A percentile compares a stretch with the other conserved stretches of the same genome.
Evolutionary conservation across 371 early-diverging fungal genomes (phyloP).

Genomic region (Synchytrium microbalum): DNA sequence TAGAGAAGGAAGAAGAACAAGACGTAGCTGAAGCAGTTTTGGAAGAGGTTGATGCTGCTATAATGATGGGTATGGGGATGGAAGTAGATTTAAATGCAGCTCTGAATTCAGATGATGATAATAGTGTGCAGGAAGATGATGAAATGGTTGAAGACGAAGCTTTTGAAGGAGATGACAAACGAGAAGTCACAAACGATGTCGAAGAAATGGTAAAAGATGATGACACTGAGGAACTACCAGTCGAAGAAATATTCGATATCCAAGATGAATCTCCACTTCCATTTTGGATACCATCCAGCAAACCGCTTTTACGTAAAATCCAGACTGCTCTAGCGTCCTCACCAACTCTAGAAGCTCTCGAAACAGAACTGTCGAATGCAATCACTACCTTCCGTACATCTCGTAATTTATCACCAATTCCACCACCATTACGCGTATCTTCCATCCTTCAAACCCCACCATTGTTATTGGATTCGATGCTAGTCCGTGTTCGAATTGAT

Average conservation of each 20-base stretch:
- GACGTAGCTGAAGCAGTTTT: neutral
- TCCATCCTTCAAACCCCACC: constrained; percentile 5
- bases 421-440: neutral
- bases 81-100: neutral
- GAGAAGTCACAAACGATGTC: neutral
- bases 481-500: constrained; percentile 42
- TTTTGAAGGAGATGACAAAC: neutral
- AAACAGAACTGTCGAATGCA: neutral
- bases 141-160: neutral
- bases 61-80: neutral
- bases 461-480: constrained; percentile 17
- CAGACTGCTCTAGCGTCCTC: neutral
- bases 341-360: neutral
- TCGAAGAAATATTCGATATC: neutral
- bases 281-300: neutral
- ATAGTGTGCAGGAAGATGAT: neutral
- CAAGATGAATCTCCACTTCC: neutral
- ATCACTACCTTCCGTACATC: neutral
- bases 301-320: neutral
- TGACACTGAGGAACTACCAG: neutral
- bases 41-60: neutral
- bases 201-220: neutral
- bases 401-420: neutral
- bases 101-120: neutral
- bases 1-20: neutral